These are phyloP conservation scores for Penicillium sp. DNA, from an alignment of 2,329 filamentous ascomycete genomes.

Conservation along the genomic window DNA sequence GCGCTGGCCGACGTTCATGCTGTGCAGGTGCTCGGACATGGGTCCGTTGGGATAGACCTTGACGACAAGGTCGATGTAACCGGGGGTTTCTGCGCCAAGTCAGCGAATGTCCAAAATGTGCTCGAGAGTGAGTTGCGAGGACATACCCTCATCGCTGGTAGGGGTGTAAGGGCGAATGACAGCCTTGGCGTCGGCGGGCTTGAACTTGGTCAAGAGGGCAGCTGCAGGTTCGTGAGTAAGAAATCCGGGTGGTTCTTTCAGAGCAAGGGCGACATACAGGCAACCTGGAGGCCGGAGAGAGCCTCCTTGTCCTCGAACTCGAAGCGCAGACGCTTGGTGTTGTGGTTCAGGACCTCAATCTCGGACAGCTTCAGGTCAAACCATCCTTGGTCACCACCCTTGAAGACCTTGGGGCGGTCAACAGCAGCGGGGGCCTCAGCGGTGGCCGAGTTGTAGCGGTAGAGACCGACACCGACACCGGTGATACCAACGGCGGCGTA, in stretches of 20 bases:
- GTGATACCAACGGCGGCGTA: slow-evolving; percentile 40
- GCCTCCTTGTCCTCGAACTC: slow-evolving; percentile 73
- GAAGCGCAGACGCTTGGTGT: slow-evolving; percentile 89
- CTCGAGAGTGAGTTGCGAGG: background rate
- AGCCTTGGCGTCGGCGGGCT: slow-evolving; percentile 73
- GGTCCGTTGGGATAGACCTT: slow-evolving; percentile 85
- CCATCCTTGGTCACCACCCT: slow-evolving; percentile 83
- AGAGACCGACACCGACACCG: slow-evolving; percentile 48
- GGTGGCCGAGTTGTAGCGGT: slow-evolving; percentile 41
- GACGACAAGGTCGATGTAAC: slow-evolving; percentile 78
- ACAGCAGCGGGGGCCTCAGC: too few relatives aligned
- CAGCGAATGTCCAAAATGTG: too few relatives aligned
- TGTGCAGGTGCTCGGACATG: slow-evolving; percentile 84
- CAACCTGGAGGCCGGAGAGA: slow-evolving; percentile 70
- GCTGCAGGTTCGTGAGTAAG: slow-evolving; percentile 32
- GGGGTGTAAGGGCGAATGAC: slow-evolving; percentile 90
- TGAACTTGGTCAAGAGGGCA: slow-evolving; percentile 84
- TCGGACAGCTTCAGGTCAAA: slow-evolving; percentile 69
- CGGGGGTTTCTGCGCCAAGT: slow-evolving; percentile 52
- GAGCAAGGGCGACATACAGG: slow-evolving; percentile 55
- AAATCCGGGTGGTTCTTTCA: background rate
- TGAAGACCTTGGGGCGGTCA: slow-evolving; percentile 51
- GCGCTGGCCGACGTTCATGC: slow-evolving; percentile 68
- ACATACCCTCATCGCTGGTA: slow-evolving; percentile 67
- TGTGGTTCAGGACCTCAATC: slow-evolving; percentile 76